Evolutionary conservation across 352 stramenopile species (phyloP), one percentile per base, ranked within the genome.

Genomic region (Globisporangium cederbergense): DNA sequence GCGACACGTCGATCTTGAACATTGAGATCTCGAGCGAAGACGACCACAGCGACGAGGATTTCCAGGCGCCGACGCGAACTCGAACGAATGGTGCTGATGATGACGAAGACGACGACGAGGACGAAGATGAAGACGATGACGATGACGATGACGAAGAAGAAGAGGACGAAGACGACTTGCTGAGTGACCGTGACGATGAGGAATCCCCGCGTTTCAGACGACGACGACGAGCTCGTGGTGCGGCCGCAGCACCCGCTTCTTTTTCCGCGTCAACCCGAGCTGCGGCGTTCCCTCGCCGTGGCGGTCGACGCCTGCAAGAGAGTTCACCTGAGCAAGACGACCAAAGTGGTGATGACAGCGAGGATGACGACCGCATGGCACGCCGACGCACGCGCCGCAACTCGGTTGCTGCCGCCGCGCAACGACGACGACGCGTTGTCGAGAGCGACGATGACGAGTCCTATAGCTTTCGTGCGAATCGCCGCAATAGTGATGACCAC

Each of bases 21-120:
- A 71, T 92, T 50, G 85, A 91, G 52, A 93, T 96, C 52, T 93
- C 87, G 7, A 95, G 87, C 66, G 87, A 96, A 32, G 87, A 95
- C 45, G 89, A 97, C 67, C 81, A 70, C 40, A 90, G 76, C 60
- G 89, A 97, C 52, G 89, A 97, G 60, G 89, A 96, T 50, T 96
- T 96, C 60, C 80, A 93, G 47, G 83, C 76, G 0, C 79, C 79
- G 40, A 77, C 71, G 20, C 64, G 71, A 0, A 72, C 20, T 11
- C 60, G 36, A 55, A 42, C 51, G 18, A 61, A 51, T 25, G 67
- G 58, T 22, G 67, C 64, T 32, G 73, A 76, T n/a, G 70, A 80
- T 32, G 72, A 83, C 28, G 69, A 65, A 32, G 77, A 65, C 50
- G 81, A 79, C 16, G 74, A 83, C 14, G 72, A 80, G 0, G 65